Base-by-base conservation (phyloP, 495 filamentous ascomycete species). In the Penicillium steckii region DNA sequence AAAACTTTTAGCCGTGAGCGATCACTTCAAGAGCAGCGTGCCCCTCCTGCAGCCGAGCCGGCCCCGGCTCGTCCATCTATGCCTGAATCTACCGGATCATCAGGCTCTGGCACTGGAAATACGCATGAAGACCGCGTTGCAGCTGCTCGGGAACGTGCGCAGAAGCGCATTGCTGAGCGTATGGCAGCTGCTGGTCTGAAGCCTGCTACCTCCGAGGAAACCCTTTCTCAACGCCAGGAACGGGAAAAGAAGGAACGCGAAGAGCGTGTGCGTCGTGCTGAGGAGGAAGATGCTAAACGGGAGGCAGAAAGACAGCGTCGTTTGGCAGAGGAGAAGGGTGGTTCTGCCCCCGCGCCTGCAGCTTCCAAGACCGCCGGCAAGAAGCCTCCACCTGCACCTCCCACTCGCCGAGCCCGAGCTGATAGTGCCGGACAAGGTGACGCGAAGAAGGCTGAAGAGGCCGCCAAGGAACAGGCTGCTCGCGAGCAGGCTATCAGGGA, bases 141-240 rank as follows among this genome's bases (percentile, higher is more conserved):
- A 4, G 96, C 91, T 67, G 95, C 97, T 56, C 94, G 94, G 66
- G 91, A 97, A 67, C 92, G 96, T 66, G 95, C 95, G 10, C 91
- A 97, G 68, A 89, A 91, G 64, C 88, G 92, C 40, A 97, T 99
- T 88, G 91, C 93, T n/a, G 95, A 97, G 67, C 84, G 94, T 44
- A 84, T 99, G 56, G 95, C 95, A 38, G 94, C 93, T 41, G 81
- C 96, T 48, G 94, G 94, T 15, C 81, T 99, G 57, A 94, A 91
- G 62, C 82, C 91, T 23, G 68, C 57, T 22, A 83, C 82, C 43
- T 72, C 82, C 2, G 81, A 83, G 3, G 94, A 99, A 70, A 88
- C 86, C 22, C 72, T 91, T 2, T 79, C 85, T 46, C 91, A 97
- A 71, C 82, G 91, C 38, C 82, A 87, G 50, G 95, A 97, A 60